Conservation (phyloP, 352 stramenopile genomes). For the Globisporangium perplexum region DNA sequence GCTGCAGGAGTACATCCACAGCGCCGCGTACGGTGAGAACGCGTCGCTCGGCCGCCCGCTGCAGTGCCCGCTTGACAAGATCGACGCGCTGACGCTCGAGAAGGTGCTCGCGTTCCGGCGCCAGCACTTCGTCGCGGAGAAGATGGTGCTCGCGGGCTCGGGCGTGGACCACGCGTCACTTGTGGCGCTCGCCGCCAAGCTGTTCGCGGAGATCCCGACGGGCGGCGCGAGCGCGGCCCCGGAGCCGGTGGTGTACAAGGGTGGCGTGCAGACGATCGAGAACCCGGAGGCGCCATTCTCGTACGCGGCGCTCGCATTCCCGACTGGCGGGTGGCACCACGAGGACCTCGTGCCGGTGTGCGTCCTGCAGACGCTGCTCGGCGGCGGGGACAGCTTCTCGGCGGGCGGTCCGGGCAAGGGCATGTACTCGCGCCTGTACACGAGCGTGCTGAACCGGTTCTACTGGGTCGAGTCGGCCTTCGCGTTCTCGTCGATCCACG, state of each 20-base stretch:
- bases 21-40: slow-evolving; percentile 78
- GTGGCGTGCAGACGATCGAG: slow-evolving; percentile 56
- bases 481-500: slow-evolving; percentile 95
- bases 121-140: slow-evolving; percentile 84
- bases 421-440: slow-evolving; percentile 99
- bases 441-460: slow-evolving; percentile 95
- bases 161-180: slow-evolving; percentile 94
- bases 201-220: slow-evolving; percentile 76
- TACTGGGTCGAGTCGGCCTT: slow-evolving; percentile 98
- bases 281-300: slow-evolving; percentile 77
- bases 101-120: slow-evolving; percentile 66
- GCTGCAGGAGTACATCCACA: slow-evolving; percentile 83
- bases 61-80: slow-evolving; percentile 76
- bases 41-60: slow-evolving; percentile 72
- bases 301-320: slow-evolving; percentile 94
- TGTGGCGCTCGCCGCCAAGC: slow-evolving; percentile 83
- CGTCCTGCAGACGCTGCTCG: slow-evolving; percentile 97
- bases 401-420: slow-evolving; percentile 98
- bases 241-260: slow-evolving; percentile 53
- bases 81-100: slow-evolving; percentile 66
- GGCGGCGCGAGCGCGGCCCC: slow-evolving; percentile 29
- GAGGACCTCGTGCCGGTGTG: slow-evolving; percentile 94
- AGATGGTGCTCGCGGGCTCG: slow-evolving; percentile 89
- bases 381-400: slow-evolving; percentile 97
- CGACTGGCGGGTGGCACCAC: slow-evolving; percentile 95